A percentile compares a stretch with the other conserved stretches of the same genome.
These are phyloP conservation scores for Metarhizium brunneum DNA, from an alignment of 2,329 filamentous ascomycete species.

Conservation along the genomic window DNA sequence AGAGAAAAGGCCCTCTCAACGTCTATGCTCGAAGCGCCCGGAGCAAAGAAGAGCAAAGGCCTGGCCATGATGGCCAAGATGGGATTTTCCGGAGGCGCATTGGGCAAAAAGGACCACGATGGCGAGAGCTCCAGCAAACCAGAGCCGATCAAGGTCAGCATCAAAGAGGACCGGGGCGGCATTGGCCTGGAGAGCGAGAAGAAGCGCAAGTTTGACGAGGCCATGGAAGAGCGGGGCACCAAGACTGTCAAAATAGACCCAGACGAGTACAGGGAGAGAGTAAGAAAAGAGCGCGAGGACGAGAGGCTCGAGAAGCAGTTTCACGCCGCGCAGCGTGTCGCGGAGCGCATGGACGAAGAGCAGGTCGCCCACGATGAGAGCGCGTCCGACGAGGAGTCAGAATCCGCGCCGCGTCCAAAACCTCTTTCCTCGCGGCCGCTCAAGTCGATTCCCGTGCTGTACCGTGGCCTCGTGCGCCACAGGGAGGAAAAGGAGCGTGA, in stretches of 20 bases:
- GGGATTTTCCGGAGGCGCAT: constrained; percentile 71
- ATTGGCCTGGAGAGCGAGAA: constrained; percentile 78
- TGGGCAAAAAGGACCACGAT: constrained; percentile 53
- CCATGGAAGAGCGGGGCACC: constrained; percentile 42
- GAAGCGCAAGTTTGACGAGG: constrained; percentile 66
- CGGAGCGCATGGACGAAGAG: constrained; percentile 65
- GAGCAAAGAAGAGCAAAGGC: constrained; percentile 65
- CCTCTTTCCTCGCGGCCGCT: constrained; percentile 27
- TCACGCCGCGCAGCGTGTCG: constrained; percentile 70
- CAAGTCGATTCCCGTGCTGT: constrained; percentile 66
- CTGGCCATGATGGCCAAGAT: constrained; percentile 96
- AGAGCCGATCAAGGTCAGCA: constrained; percentile 66
- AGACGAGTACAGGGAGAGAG: constrained; percentile 63
- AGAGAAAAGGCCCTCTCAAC: constrained; percentile 68
- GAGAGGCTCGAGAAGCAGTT: constrained; percentile 60
- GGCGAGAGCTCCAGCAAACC: constrained; percentile 26
- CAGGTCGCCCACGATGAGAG: constrained; percentile 15
- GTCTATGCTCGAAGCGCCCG: constrained; percentile 54
- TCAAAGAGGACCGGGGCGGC: constrained; percentile 74
- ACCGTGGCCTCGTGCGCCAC: constrained; percentile 63
- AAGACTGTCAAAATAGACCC: constrained; percentile 58
- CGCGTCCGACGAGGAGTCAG: constrained; percentile 15
- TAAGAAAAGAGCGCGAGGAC: constrained; percentile 61
- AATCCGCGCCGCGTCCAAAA: constrained; percentile 29
- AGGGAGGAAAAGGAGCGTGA: constrained; percentile 64